Percentiles rank a stretch among this genome's conserved stretches.
These are phyloP conservation scores for Tritrichomonas musculus DNA, from an alignment of 208 protist species.

Conservation along the genomic window DNA sequence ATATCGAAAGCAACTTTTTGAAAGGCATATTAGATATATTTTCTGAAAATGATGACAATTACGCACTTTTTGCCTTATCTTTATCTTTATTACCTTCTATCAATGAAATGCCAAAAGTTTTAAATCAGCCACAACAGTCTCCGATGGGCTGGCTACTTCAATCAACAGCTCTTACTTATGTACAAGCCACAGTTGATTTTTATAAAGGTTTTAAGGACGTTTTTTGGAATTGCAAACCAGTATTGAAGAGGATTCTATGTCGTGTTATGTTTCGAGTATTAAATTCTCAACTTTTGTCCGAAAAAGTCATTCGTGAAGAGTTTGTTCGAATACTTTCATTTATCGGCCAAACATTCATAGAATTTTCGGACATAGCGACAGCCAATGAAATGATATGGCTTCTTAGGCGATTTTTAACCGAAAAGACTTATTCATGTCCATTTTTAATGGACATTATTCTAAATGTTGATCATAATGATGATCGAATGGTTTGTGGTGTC, in stretches of 20 bases:
- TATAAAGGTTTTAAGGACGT: background rate
- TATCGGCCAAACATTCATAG: background rate
- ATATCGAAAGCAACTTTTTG: background rate
- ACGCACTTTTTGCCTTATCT: background rate
- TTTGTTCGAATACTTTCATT: background rate
- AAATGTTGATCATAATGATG: background rate
- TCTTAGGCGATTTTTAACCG: background rate
- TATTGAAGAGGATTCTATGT: background rate
- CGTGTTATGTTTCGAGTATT: background rate
- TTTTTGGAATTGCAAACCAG: background rate
- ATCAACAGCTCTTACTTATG: background rate
- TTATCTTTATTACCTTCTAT: conserved; percentile 1
- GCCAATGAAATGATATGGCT: conserved; percentile 12
- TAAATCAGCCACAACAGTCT: background rate
- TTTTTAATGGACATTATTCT: background rate
- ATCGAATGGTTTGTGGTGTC: background rate
- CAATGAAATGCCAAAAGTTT: background rate
- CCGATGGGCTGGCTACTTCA: background rate
- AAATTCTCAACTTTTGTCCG: background rate
- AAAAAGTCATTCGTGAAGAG: background rate
- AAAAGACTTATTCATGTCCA: background rate
- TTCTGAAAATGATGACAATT: background rate
- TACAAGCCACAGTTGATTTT: background rate
- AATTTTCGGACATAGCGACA: background rate
- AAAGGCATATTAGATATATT: background rate